Base-by-base conservation (phyloP, 164 flowering plant genomes). In the Pachysandra terminalis region DNA sequence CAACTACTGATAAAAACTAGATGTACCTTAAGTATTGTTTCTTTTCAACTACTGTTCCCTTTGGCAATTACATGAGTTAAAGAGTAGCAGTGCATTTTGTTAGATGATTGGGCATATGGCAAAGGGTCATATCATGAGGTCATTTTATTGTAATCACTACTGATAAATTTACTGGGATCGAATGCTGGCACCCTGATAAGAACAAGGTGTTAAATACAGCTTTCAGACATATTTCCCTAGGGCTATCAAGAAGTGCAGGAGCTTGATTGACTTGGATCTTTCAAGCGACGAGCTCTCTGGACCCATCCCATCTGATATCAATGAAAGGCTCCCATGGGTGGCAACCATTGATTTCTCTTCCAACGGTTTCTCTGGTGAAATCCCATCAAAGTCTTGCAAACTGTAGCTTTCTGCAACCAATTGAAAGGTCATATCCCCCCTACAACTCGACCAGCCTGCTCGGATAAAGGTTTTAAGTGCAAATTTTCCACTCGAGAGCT, bases 211-310 rank as follows among this genome's bases (percentile, higher is more conserved):
- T 85, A 76, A 37, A 69, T 87, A 59, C 60, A 40, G 25, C 82
- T 87, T 32, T 40, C 80, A 0, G 77, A 76, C 66, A 74, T 81
- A 57, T 57, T 87, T 85, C 51, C 92, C 92, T 22, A 70, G 27
- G 3, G 87, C 87, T 0, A 28, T 87, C 28, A 41, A 45, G 61
- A 71, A 74, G 35, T 87, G 92, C 76, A 0, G 80, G 0, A 74
- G 81, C 70, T 23, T 87, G 61, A 83, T 82, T 5, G 85, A 81
- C 16, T 64, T 87, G 51, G 88, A 87, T 73, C 86, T 87, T 45
- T 84, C 92, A 0, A 71, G 57, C 70, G 85, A 87, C 68, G 49
- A 72, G 0, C 40, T 87, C 4, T 63, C 21, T 27, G 92, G 92
- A 54, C 1, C 61, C 16, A 57, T 87, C 67, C 92, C 92, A 21